Base-by-base conservation (phyloP, 139 green algal genomes). In the Volvox africanus region DNA sequence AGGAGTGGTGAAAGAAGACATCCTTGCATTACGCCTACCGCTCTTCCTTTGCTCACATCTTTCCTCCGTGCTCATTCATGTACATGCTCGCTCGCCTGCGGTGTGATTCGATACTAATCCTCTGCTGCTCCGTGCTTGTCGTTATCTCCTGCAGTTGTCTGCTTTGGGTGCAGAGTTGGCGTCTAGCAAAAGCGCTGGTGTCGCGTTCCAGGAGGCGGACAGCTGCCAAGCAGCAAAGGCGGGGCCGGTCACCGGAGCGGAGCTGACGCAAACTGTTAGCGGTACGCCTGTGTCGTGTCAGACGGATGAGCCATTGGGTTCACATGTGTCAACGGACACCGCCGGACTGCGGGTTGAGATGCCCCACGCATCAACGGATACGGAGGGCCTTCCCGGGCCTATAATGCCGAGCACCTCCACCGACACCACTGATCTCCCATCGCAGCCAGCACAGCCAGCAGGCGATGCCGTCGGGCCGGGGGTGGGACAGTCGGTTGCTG, bases 301-400 rank as follows among this genome's bases (percentile, higher is more conserved):
- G 32, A 61, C 76, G n/a, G 76, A 82, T 17, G 32, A 6, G 16
- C 16, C 30, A 1, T 30, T 35, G 24, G 71, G 26, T 18, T n/a
- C 71, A n/a, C 30, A 30, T 21, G 71, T 79, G 21, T 79, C 71
- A 22, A 86, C 80, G 21, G 80, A 86, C 80, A 86, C 80, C 1
- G 50, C 55, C 19, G 80, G 80, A 26, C 55, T 86, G 6, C 61
- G 22, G 17, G 32, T 62, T 28, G 83, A 88, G 24, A 55, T 68
- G 22, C 37, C 85, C 3, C 9, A 69, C 6, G 69, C 44, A 13
- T 65, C 69, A 17, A 82, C 85, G 2, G 85, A 89, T 24, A 89
- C 69, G 0, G 69, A 73, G 0, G 85, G 85, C 26, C 28, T 89
- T 44, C 67, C 67, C 28, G 9, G 33, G 33, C 82, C 82, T 12